Evolutionary conservation across 768 basidiomycete species (phyloP), one percentile per base, ranked within the genome.

Genomic region (Chlorophyllum brunneum): DNA sequence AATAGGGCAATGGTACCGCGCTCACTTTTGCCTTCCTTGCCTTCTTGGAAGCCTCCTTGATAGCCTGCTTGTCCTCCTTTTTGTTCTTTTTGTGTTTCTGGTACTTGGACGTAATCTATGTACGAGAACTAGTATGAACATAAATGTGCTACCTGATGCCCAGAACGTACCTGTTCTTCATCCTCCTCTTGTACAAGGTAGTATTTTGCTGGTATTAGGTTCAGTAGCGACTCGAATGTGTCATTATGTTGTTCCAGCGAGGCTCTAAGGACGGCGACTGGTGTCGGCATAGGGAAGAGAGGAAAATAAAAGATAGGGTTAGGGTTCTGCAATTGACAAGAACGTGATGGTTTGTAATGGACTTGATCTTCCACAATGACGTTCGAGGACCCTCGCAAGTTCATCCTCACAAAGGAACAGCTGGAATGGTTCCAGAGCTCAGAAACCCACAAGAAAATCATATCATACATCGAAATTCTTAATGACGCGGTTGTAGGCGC

Each of bases 31-130:
- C 88, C 37, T 83, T 79, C 65, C 87, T 91, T 0, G 92, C 92
- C 61, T 92, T 93, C 68, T 88, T 92, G 9, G 88, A 83, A 1
- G 85, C 88, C 66, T 95, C 92, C 64, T 95, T 93, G 30, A 91
- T 75, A 37, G 85, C 86, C 61, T 95, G 92, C 63, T 91, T 93
- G 2, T 86, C 80, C 20, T 85, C 80, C 57, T 88, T 86, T 70
- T 79, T 77, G 58, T 92, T 89, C 70, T 92, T 95, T 69, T 84
- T 93, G 67, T 93, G 85, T 66, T 92, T 92, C 58, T 88, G 86
- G 63, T 84, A 92, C 66, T 85, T 92, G 20, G 80, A 82, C 4
- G 79, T 72, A 39, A 71, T 67, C 82, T 82, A 50, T 6, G 36
- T 40, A 50, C 30, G n/a, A 29, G 24, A 42, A n/a, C 8, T 15